Base-by-base conservation (phyloP, 1,284 basidiomycete species). In the Ustilago xerochloae region DNA sequence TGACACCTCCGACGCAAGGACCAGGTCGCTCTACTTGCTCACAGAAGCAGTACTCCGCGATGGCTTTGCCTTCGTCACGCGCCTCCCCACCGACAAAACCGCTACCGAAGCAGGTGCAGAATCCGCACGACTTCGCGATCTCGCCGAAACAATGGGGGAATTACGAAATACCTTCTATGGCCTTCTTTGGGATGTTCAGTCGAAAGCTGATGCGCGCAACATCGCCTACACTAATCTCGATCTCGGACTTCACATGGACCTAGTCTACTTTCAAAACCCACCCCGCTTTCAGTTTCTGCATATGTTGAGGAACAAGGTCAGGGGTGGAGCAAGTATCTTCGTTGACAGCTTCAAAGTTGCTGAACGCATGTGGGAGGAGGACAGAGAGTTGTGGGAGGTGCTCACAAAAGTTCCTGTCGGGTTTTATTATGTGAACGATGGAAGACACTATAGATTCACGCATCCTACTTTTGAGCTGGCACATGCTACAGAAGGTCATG, bases 181-280 rank as follows among this genome's bases (percentile, higher is more conserved):
- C 1, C 79, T 82, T 33, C 86, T 92, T 0, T 99, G 94, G 93
- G 90, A 98, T 84, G 96, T 99, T 20, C 89, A 90, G 85, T 92
- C 90, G 70, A 82, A 92, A 43, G 75, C 75, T 1, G 82, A 81
- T 3, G 92, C 91, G 75, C 89, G 88, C 75, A 99, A 99, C 85
- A 93, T 99, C 66, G 96, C 96, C 2, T 97, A 97, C 84, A 99
- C 96, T 6, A 91, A 94, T 84, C 87, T 97, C 18, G 89, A 93
- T 77, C 87, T 99, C 2, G 94, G 92, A 0, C 84, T 96, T 20
- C 96, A 98, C 82, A 94, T 94, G 91, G 95, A 98, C 85, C 58
- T 82, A 43, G 65, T 73, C 48, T 83, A 83, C 70, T 83, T 81
- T 49, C 80, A 82, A 45, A 81, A 81, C 35, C 94, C 94, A 1